Evolutionary conservation across 2,329 filamentous ascomycete genomes (phyloP), one percentile per base, ranked within the genome.

Genomic region (Phoma sp.): DNA sequence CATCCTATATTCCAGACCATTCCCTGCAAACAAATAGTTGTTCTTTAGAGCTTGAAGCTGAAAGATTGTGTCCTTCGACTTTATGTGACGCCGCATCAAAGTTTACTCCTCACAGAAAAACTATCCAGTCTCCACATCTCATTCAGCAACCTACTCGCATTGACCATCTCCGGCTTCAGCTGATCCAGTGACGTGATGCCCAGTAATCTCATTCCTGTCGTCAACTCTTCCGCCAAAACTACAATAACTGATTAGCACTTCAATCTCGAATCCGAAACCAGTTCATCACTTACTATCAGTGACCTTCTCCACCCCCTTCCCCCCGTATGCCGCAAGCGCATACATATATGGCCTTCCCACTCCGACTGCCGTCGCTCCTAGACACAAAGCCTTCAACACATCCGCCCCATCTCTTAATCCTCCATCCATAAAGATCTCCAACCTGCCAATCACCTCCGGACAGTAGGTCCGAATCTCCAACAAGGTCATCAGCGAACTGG

Each of bases 171-270:
- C 1, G 86, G 84, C 59, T 86, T 82, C 4, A 86, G 78, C 65
- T 87, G 79, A 47, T 82, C 79, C 9, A 89, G 72, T 56, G 83
- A 80, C 1, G 84, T 87, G 29, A 89, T 78, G 2, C 87, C 87
- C 52, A 86, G 82, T 68, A 88, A 79, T 24, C 82, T 80, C 86
- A 89, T 89, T 1, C 85, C 85, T 2, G 83, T 87, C 61, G 86
- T 82, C 4, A 89, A 70, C 67, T 89, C 86, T 55, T 89, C 86
- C 24, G 72, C 68, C 36, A 80, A 63, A 24, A 79, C 75, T 74
- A n/a, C n/a, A n/a, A 23, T 9, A 27, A 13, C 7, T 13, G 61
- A 37, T 68, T 54, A 29, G 41, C n/a, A 22, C 37, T 35, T n/a
- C 14, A 2, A 1, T 18, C 1, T 4, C 37, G 7, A 14, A 2